Evolutionary conservation across 495 filamentous ascomycete species (phyloP), one percentile per base, ranked within the genome.

Genomic region (Cudoniella acicularis): DNA sequence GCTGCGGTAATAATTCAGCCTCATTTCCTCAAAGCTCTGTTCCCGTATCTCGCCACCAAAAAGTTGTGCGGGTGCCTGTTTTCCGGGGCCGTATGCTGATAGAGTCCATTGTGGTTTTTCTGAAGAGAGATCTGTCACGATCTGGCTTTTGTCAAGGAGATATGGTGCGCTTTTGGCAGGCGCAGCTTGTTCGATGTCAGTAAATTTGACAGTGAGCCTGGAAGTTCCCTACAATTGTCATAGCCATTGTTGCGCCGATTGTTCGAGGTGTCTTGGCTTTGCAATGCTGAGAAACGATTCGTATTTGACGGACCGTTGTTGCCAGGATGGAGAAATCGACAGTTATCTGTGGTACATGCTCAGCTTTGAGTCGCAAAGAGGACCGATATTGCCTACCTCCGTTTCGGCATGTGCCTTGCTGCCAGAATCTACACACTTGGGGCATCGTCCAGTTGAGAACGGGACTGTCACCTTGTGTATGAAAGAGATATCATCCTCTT

Each of bases 21-120:
- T 80, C 50, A 92, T 76, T 67, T 96, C 92, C 70, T 96, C 91
- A 36, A 86, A 85, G 65, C 90, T 93, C 63, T 90, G 84, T 70
- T 96, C 92, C 20, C 89, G 77, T n/a, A 80, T 76, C 45, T 79
- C 77, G 4, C 90, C 90, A 18, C 89, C 91, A 64, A 95, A 91
- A 1, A 96, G 76, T 68, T 92, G 89, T 11, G 81, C 80, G 1
- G 91, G 91, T 1, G 85, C 85, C 53, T 90, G 80, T 61, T 73
- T 77, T 3, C 82, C 84, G 0, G 92, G 90, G 4, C 82, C 87
- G 70, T 92, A 96, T 40, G 84, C 79, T 0, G 92, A 95, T n/a
- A 96, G 80, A 11, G 91, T 79, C 88, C 90, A 96, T 76, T 77
- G 67, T 40, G 92, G 92, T 18, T 79, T 81, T 53, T 91, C 88